Percentiles rank a stretch among this genome's conserved stretches.
Conservation (phyloP, 345 rosid species). For the Populus alba region DNA sequence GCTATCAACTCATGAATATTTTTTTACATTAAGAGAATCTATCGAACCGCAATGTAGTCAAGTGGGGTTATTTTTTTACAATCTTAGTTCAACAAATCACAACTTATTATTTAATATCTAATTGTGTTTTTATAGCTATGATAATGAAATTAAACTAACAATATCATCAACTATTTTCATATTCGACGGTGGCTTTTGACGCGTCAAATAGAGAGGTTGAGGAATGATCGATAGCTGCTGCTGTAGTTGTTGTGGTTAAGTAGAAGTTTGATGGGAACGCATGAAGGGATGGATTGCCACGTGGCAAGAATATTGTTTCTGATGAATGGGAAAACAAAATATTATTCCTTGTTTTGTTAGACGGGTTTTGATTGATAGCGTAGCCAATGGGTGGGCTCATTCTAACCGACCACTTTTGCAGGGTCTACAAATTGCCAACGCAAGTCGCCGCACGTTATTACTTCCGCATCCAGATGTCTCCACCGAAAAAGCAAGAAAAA, state of each 20-base stretch:
- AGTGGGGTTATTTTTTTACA: background rate
- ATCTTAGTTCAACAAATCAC: background rate
- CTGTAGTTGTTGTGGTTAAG: conserved; percentile 2
- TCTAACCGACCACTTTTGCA: background rate
- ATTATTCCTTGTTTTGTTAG: background rate
- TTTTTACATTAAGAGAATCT: too few species aligned
- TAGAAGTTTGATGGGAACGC: conserved; percentile 2
- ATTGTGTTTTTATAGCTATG: background rate
- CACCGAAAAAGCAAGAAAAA: too few species aligned
- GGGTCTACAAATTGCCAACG: background rate
- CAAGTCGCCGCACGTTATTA: too few species aligned
- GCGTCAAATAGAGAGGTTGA: background rate
- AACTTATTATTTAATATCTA: background rate
- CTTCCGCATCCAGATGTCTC: too few species aligned
- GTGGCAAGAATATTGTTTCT: background rate
- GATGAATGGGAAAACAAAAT: background rate
- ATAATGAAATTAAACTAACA: background rate
- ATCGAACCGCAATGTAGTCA: background rate
- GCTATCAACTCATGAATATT: too few species aligned
- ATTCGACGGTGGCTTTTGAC: background rate
- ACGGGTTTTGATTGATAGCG: background rate
- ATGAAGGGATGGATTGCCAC: background rate
- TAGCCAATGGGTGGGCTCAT: background rate
- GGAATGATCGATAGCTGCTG: background rate
- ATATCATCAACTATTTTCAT: background rate